phyloP scores from a whole-genome alignment of 2,329 filamentous ascomycete genomes.

The Venturia asperata region DNA sequence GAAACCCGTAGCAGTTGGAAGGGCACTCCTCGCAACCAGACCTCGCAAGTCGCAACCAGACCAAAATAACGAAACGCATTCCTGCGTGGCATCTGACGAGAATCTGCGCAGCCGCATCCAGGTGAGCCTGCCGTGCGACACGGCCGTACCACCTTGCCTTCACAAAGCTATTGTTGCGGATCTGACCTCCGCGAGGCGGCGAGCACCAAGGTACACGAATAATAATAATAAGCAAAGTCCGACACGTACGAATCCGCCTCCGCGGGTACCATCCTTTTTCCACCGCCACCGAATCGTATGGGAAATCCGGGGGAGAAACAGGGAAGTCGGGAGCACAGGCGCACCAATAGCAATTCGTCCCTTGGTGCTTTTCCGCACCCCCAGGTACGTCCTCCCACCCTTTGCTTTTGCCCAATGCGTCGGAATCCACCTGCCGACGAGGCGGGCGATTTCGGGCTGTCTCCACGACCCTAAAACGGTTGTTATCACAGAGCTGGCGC shows the following conservation, averaged over 20 bases:
- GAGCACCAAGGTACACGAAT: not conserved
- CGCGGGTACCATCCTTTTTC: constrained; percentile 1
- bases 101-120: too few species aligned
- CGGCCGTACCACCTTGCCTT: not conserved
- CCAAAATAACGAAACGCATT: not conserved
- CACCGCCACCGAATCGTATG: not conserved
- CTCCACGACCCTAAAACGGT: not conserved
- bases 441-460: not conserved
- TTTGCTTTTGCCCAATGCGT: constrained; percentile 11
- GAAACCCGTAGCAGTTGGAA: too few species aligned
- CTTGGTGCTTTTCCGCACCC: not conserved
- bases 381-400: not conserved
- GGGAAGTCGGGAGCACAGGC: not conserved
- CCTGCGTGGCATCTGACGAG: not conserved
- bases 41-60: not conserved
- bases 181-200: not conserved
- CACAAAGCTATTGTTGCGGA: not conserved
- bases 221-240: not conserved
- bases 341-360: constrained; percentile 1
- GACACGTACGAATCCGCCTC: not conserved
- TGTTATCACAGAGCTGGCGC: not conserved
- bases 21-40: constrained; percentile 9
- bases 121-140: not conserved
- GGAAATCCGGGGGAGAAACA: constrained; percentile 1
- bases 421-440: constrained; percentile 2